A percentile compares a stretch with the other conserved stretches of the same genome.
phyloP scores from a whole-genome alignment of 352 stramenopile species.

The Phytophthora idaei region DNA sequence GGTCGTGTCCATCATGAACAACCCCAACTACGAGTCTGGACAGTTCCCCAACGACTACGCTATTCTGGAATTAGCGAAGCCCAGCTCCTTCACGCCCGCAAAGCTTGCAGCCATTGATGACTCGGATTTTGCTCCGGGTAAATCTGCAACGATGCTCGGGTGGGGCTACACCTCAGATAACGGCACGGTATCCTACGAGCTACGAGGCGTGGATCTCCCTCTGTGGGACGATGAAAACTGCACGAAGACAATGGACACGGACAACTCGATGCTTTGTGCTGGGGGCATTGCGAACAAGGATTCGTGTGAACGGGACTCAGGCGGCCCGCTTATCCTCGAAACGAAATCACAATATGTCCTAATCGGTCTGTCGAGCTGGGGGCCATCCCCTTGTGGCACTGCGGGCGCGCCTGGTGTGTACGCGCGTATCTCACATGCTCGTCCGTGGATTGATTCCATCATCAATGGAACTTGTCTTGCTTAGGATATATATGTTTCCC shows the following conservation, averaged over 20 bases:
- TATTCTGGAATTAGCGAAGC: constrained; percentile 46
- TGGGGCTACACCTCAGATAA: constrained; percentile 36
- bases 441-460: constrained; percentile 43
- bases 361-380: constrained; percentile 25
- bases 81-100: constrained; percentile 39
- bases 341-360: constrained; percentile 6
- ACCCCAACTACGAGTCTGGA: constrained; percentile 22
- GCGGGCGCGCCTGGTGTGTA: constrained; percentile 44
- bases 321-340: constrained; percentile 44
- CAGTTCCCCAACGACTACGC: constrained; percentile 29
- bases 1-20: constrained; percentile 25
- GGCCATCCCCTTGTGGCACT: constrained; percentile 18
- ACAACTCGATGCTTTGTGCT: constrained; percentile 57
- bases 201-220: constrained; percentile 43
- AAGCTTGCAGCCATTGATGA: constrained; percentile 27
- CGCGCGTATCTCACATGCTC: constrained; percentile 45
- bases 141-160: constrained; percentile 36
- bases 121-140: constrained; percentile 26
- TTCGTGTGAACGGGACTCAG: constrained; percentile 61
- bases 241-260: constrained; percentile 9
- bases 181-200: constrained; percentile 32
- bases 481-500: neutral
- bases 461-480: constrained; percentile 9
- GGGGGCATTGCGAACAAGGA: constrained; percentile 37
- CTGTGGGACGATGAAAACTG: constrained; percentile 43